Conservation (phyloP, 352 stramenopile species). For the Peronospora belbahrii region DNA sequence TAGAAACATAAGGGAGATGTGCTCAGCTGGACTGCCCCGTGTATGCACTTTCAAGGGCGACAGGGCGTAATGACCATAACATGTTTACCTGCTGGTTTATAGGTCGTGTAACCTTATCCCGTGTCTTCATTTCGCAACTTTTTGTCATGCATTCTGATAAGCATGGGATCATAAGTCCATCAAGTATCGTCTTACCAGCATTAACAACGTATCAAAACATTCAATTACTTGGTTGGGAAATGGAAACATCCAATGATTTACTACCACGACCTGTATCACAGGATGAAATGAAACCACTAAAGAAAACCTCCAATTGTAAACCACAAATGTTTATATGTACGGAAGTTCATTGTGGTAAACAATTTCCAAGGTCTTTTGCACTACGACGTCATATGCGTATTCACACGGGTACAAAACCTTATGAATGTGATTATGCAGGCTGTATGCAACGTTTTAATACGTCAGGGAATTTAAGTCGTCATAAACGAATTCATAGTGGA, state of each 20-base stretch:
- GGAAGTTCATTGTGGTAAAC: conserved; percentile 77
- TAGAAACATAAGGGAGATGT: conserved; percentile 26
- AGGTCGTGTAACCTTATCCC: too few species aligned
- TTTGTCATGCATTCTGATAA: background rate
- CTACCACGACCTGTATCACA: background rate
- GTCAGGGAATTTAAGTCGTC: conserved; percentile 79
- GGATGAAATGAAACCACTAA: conserved; percentile 12
- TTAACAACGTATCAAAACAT: too few species aligned
- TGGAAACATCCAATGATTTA: conserved; percentile 1
- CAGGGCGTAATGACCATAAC: conserved; percentile 11
- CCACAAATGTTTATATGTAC: conserved; percentile 3
- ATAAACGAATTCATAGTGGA: conserved; percentile 84
- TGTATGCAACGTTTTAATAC: conserved; percentile 81
- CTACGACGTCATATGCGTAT: conserved; percentile 79
- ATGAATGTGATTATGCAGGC: conserved; percentile 68
- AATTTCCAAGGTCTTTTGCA: conserved; percentile 77
- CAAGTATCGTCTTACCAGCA: too few species aligned
- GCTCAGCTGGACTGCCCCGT: conserved; percentile 5
- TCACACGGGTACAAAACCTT: conserved; percentile 78
- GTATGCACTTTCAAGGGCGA: conserved; percentile 7
- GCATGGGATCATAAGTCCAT: too few species aligned
- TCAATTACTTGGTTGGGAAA: too few species aligned
- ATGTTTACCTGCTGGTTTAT: too few species aligned
- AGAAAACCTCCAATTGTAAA: conserved; percentile 26
- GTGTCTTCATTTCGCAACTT: conserved; percentile 4